phyloP scores from a whole-genome alignment of 1,284 basidiomycete species.

The Puccinia horiana region DNA sequence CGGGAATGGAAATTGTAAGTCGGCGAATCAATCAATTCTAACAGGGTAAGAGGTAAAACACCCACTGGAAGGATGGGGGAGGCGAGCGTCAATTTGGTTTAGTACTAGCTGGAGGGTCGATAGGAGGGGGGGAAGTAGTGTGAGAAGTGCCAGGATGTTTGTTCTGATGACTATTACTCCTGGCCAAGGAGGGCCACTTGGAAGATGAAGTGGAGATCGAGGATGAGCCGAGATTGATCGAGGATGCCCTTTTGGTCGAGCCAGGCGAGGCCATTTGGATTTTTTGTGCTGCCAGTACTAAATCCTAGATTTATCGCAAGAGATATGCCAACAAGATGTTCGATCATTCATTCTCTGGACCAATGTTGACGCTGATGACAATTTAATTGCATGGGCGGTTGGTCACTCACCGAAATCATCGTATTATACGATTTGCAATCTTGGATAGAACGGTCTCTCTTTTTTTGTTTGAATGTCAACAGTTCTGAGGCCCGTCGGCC shows the following conservation, averaged over 20 bases:
- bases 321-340: background rate
- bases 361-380: background rate
- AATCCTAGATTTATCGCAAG: constrained; percentile 32
- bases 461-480: constrained; percentile 2
- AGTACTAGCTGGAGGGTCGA: background rate
- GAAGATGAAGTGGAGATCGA: constrained; percentile 30
- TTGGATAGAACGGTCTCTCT: constrained; percentile 37
- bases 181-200: constrained; percentile 29
- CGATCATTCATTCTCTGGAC: background rate
- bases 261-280: constrained; percentile 40
- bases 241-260: constrained; percentile 38
- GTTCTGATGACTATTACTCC: constrained; percentile 19
- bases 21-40: background rate
- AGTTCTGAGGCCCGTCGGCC: constrained; percentile 17
- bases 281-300: constrained; percentile 37
- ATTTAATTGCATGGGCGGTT: background rate
- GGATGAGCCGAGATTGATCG: constrained; percentile 39
- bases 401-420: constrained; percentile 40
- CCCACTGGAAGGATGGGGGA: background rate
- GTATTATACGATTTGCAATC: constrained; percentile 42
- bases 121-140: background rate
- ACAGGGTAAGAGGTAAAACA: background rate
- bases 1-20: too few species aligned
- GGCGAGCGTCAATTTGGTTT: background rate
- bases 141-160: background rate